Evolutionary conservation across 768 basidiomycete species (phyloP).

Genomic region (Cytidiella melzeri): DNA sequence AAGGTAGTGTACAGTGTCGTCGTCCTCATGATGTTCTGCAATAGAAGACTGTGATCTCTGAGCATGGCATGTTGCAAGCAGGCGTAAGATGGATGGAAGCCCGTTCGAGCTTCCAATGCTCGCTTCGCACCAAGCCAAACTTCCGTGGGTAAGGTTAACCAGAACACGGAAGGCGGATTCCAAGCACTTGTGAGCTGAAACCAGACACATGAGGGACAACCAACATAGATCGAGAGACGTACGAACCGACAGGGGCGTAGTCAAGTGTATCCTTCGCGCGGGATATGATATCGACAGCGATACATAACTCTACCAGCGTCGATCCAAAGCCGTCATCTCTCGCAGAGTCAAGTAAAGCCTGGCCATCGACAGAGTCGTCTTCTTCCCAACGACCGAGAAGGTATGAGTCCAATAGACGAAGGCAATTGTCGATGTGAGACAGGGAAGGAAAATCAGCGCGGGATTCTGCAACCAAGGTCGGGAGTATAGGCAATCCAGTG

Average conservation of each 20-base stretch:
- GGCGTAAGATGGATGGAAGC: constrained; percentile 41
- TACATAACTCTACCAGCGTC: constrained; percentile 45
- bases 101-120: constrained; percentile 42
- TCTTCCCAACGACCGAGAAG: constrained; percentile 53
- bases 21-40: constrained; percentile 17
- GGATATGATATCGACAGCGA: constrained; percentile 38
- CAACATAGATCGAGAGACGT: no score
- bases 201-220: no score
- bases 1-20: constrained; percentile 37
- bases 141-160: constrained; percentile 64
- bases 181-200: constrained; percentile 40
- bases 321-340: constrained; percentile 40
- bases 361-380: constrained; percentile 16
- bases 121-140: constrained; percentile 47
- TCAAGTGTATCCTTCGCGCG: constrained; percentile 17
- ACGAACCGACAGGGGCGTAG: no score
- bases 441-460: constrained; percentile 30
- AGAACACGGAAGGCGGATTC: constrained; percentile 60
- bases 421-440: constrained; percentile 45
- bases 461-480: constrained; percentile 15
- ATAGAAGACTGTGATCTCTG: constrained; percentile 16
- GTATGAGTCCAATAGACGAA: constrained; percentile 57
- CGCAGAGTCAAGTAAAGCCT: neutral
- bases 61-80: constrained; percentile 37
- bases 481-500: constrained; percentile 36